These are phyloP conservation scores for Gossypium trilobum DNA, from an alignment of 441 rosid genomes.

Conservation along the genomic window DNA sequence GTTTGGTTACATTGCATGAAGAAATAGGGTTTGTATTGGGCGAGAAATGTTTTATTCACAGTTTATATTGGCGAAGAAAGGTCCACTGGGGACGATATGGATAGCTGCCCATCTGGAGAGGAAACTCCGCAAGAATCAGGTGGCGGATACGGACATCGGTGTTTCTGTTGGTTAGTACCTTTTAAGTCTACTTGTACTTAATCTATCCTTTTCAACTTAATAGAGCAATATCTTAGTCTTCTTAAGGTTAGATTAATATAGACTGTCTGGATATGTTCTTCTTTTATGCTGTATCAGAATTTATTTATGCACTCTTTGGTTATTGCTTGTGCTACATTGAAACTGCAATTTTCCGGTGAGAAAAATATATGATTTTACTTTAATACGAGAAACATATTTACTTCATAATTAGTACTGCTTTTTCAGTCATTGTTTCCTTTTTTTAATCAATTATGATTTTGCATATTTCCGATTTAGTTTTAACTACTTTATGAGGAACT, in stretches of 20 bases:
- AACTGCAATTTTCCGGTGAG: background rate
- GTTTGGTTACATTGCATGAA: slow-evolving; percentile 15
- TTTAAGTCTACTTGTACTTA: background rate
- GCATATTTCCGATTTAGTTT: background rate
- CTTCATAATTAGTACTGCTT: background rate
- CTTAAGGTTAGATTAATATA: background rate
- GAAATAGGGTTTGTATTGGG: slow-evolving; percentile 26
- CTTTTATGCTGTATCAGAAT: background rate
- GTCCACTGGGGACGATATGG: slow-evolving; percentile 99
- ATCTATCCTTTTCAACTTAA: background rate
- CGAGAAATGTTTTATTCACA: slow-evolving; percentile 89
- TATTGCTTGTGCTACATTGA: background rate
- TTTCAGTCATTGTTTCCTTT: background rate
- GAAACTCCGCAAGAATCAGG: slow-evolving; percentile 98
- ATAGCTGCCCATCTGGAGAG: slow-evolving; percentile 98
- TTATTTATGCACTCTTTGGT: background rate
- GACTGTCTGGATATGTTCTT: background rate
- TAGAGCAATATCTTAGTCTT: background rate
- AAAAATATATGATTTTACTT: background rate
- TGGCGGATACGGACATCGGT: slow-evolving; percentile 96
- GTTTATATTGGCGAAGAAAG: slow-evolving; percentile 99
- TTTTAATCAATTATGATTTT: background rate
- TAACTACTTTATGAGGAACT: background rate
- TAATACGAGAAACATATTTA: background rate
- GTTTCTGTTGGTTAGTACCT: slow-evolving; percentile 84